Percentiles rank a stretch among this genome's conserved stretches.
These are phyloP conservation scores for Aspergillus chevalieri DNA, from an alignment of 2,329 filamentous ascomycete species.

Conservation along the genomic window DNA sequence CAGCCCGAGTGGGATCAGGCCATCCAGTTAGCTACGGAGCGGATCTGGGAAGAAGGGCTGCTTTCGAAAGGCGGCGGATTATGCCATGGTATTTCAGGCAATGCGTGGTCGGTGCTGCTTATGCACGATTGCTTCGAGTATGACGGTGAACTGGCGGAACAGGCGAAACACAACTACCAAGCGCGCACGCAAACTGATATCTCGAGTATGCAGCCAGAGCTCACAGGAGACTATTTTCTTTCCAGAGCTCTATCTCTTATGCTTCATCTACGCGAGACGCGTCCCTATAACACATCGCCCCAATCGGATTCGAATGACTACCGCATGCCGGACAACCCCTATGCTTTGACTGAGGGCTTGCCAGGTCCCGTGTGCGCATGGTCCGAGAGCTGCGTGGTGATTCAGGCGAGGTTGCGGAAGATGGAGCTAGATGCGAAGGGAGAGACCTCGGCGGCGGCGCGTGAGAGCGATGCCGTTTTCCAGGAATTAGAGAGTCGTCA, in stretches of 20 bases:
- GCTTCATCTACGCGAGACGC: slow-evolving; percentile 32
- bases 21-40: slow-evolving; percentile 25
- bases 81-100: slow-evolving; percentile 38
- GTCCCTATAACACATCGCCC: slow-evolving; percentile 24
- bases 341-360: slow-evolving; percentile 35
- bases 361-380: slow-evolving; percentile 37
- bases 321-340: slow-evolving; percentile 37
- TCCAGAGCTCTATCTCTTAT: slow-evolving; percentile 33
- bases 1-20: slow-evolving; percentile 34
- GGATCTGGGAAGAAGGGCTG: slow-evolving; percentile 38
- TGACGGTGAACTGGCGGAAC: slow-evolving; percentile 13
- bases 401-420: slow-evolving; percentile 29
- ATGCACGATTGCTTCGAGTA: slow-evolving; percentile 34
- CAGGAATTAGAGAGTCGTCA: slow-evolving; percentile 13
- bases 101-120: slow-evolving; percentile 34
- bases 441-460: not conserved
- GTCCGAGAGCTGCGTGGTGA: slow-evolving; percentile 33
- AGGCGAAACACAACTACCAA: slow-evolving; percentile 17
- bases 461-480: slow-evolving; percentile 16
- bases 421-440: slow-evolving; percentile 19
- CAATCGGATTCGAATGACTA: slow-evolving; percentile 21
- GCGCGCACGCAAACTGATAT: slow-evolving; percentile 7
- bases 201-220: slow-evolving; percentile 6
- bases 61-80: slow-evolving; percentile 37
- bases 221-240: slow-evolving; percentile 32